Evolutionary conservation across 352 stramenopile species (phyloP), one percentile per base, ranked within the genome.

Genomic region (Thalassiosira oceanica): DNA sequence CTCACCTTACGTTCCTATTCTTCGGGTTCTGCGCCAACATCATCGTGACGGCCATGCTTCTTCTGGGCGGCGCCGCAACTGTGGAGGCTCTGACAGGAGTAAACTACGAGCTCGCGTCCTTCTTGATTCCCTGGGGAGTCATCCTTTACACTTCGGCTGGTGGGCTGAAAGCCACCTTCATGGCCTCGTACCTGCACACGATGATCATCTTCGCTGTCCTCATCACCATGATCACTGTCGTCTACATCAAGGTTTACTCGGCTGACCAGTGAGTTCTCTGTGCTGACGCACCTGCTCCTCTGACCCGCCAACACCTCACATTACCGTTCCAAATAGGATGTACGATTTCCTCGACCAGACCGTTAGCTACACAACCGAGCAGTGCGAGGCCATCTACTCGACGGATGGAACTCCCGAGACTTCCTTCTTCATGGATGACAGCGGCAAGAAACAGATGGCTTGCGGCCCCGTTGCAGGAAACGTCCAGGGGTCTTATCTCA

Each of bases 11-110:
- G 13, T 94, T 94, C 74, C 76, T 94, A 39, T 88, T 89, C 70
- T 94, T 94, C 56, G 82, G 71, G 49, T 90, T 89, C 35, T 71
- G 70, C 16, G 69, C 69, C 27, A 93, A 92, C 61, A 90, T 91
- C 52, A 92, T 94, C 60, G 88, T 94, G 0, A 94, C 88, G 16
- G 85, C 85, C 18, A 94, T 94, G 88, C 81, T 94, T 52, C 84
- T 94, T 63, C 84, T 94, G 26, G 88, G 88, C 61, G 88, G 88
- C 41, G 85, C 87, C 3, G 87, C 86, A 11, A 93, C 87, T 20
- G 82, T 93, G 6, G 76, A 90, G 61, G 88, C 88, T n/a, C 61
- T 94, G n/a, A 93, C 85, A 44, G 88, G 87, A 29, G 76, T 93
- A 50, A 61, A 89, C 36, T 83, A 89, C 52, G 71, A 88, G 56